A percentile compares a stretch with the other conserved stretches of the same genome.
These are phyloP conservation scores for Aschersonia sp. DNA, from an alignment of 2,329 filamentous ascomycete genomes.

Conservation along the genomic window DNA sequence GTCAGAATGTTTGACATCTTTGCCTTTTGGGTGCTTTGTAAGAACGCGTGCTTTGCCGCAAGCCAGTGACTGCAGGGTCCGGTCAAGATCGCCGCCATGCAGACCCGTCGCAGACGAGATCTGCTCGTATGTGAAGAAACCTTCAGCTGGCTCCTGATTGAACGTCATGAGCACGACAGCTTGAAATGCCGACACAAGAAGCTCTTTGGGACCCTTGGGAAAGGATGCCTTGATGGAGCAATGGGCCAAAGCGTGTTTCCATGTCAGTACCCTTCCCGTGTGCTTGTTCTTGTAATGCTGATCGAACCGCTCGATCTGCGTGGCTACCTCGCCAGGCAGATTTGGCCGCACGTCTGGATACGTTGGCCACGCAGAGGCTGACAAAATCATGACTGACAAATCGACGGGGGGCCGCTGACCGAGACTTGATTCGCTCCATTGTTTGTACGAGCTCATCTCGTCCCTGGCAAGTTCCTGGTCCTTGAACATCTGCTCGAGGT, in stretches of 20 bases:
- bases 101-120: constrained; percentile 64
- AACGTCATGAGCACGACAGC: constrained; percentile 83
- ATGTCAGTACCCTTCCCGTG: constrained; percentile 69
- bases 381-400: constrained; percentile 79
- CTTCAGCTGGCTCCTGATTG: constrained; percentile 49
- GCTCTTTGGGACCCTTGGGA: constrained; percentile 65
- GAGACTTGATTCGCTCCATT: constrained; percentile 39
- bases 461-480: constrained; percentile 88
- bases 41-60: constrained; percentile 81
- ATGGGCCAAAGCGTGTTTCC: constrained; percentile 89
- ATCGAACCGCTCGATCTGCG: constrained; percentile 71
- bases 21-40: constrained; percentile 69
- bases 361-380: constrained; percentile 79
- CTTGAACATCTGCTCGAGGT: constrained; percentile 98
- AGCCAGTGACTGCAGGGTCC: constrained; percentile 87
- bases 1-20: constrained; percentile 65
- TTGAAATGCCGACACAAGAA: constrained; percentile 85
- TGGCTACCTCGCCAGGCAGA: constrained; percentile 60
- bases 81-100: constrained; percentile 62
- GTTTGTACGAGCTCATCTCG: constrained; percentile 82
- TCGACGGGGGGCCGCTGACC: constrained; percentile 35
- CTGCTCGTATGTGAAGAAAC: constrained; percentile 58
- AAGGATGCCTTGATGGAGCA: constrained; percentile 76
- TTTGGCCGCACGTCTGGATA: constrained; percentile 63
- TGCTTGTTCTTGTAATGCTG: constrained; percentile 80